Percentiles rank a stretch among this genome's conserved stretches.
Conservation (phyloP, 1,139 yeast genomes). For the Taphrina flavorubra region DNA sequence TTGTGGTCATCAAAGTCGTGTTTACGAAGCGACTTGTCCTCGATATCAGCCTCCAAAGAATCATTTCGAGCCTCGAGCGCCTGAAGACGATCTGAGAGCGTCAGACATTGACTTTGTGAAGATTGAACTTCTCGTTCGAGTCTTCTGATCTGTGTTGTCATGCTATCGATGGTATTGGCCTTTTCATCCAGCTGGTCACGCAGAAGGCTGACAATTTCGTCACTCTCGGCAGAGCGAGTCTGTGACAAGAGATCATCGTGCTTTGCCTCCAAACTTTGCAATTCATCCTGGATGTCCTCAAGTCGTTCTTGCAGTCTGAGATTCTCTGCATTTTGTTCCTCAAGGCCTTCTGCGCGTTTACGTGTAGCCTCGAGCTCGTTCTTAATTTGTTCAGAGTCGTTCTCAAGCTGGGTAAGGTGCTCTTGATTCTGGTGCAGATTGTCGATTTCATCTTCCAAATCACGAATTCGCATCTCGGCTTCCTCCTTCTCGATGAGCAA, state of each 20-base stretch:
- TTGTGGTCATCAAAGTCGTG: slow-evolving; percentile 22
- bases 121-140: slow-evolving; percentile 22
- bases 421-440: neutral
- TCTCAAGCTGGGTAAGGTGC: slow-evolving; percentile 12
- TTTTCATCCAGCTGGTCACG: slow-evolving; percentile 35
- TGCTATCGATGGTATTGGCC: slow-evolving; percentile 30
- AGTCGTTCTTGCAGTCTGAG: slow-evolving; percentile 62
- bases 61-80: slow-evolving; percentile 35
- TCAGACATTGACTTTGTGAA: slow-evolving; percentile 9
- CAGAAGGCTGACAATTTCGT: slow-evolving; percentile 15
- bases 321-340: neutral
- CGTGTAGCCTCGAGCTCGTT: slow-evolving; percentile 9
- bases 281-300: slow-evolving; percentile 66
- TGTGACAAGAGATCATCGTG: slow-evolving; percentile 27
- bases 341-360: slow-evolving; percentile 1
- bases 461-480: slow-evolving; percentile 30
- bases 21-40: slow-evolving; percentile 15
- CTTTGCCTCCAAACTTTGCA: slow-evolving; percentile 47
- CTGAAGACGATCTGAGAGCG: slow-evolving; percentile 21
- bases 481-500: slow-evolving; percentile 22
- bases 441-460: slow-evolving; percentile 36
- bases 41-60: slow-evolving; percentile 29
- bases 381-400: slow-evolving; percentile 3
- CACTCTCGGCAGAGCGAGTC: slow-evolving; percentile 26
- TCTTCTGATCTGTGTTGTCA: slow-evolving; percentile 24